A percentile compares a stretch with the other conserved stretches of the same genome.
These are phyloP conservation scores for Madurella fahalii DNA, from an alignment of 2,329 filamentous ascomycete species.

Conservation along the genomic window DNA sequence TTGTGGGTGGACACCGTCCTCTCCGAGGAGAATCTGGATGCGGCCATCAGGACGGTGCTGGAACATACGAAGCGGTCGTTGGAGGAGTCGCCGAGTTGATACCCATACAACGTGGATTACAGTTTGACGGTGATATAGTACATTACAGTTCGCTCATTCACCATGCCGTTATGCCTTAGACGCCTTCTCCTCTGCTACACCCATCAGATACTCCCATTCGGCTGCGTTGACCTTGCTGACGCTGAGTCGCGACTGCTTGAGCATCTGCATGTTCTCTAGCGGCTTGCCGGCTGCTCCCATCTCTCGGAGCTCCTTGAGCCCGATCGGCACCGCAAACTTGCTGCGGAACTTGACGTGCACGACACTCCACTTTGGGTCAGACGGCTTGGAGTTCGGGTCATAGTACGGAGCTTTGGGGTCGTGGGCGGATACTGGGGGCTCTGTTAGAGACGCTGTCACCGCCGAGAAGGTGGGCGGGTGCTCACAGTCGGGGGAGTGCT, in stretches of 20 bases:
- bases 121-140: neutral
- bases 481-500: conserved; percentile 74
- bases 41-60: conserved; percentile 52
- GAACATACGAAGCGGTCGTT: conserved; percentile 45
- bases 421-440: conserved; percentile 59
- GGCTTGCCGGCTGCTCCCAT: conserved; percentile 52
- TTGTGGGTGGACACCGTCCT: conserved; percentile 55
- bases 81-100: conserved; percentile 26
- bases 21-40: conserved; percentile 47
- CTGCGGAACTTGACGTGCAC: conserved; percentile 84
- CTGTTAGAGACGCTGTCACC: neutral
- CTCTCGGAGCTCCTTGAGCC: conserved; percentile 66
- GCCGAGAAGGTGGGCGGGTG: conserved; percentile 5
- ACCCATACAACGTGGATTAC: conserved; percentile 13
- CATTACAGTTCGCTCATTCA: neutral
- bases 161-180: neutral
- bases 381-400: conserved; percentile 67
- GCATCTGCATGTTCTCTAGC: conserved; percentile 73
- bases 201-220: conserved; percentile 63
- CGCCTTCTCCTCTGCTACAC: conserved; percentile 45
- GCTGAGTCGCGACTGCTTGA: conserved; percentile 78
- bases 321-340: conserved; percentile 71
- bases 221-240: conserved; percentile 63
- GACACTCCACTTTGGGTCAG: conserved; percentile 76
- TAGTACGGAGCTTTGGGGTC: conserved; percentile 74